Evolutionary conservation across 139 green algal genomes (phyloP).

Genomic region (Volvox reticuliferus): DNA sequence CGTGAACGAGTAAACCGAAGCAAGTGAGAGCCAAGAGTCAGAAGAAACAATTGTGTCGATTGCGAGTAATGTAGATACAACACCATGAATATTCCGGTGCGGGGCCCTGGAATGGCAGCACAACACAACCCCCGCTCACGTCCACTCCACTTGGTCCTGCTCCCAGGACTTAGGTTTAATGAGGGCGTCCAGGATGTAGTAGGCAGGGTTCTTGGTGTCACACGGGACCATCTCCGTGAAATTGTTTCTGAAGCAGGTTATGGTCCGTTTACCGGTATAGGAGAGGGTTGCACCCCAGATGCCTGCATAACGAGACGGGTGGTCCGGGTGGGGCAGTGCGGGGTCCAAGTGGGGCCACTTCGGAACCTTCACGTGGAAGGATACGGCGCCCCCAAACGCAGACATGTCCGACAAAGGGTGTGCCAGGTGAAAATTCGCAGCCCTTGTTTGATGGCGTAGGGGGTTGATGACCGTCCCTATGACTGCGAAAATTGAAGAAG

Average conservation of each 20-base stretch:
- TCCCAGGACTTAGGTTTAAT: background rate
- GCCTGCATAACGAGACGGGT: background rate
- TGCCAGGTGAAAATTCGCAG: too few species aligned
- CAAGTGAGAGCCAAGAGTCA: too few species aligned
- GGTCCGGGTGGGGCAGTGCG: background rate
- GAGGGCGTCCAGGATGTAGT: background rate
- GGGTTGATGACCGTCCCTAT: too few species aligned
- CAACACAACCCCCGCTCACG: background rate
- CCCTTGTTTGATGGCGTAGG: too few species aligned
- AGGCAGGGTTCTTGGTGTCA: conserved; percentile 8
- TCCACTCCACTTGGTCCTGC: background rate
- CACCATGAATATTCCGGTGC: too few species aligned
- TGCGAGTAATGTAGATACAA: too few species aligned
- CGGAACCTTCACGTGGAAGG: too few species aligned
- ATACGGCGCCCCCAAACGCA: too few species aligned
- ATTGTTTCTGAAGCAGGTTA: conserved; percentile 13
- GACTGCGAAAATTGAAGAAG: too few species aligned
- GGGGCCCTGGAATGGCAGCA: background rate
- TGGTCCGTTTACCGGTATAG: background rate
- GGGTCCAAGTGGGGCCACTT: background rate
- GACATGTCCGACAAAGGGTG: too few species aligned
- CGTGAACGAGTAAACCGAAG: too few species aligned
- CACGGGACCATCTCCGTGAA: background rate
- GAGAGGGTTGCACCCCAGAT: conserved; percentile 9
- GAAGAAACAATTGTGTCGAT: too few species aligned